Percentiles rank a stretch among this genome's conserved stretches.
phyloP scores from a whole-genome alignment of 352 stramenopile species.

The Phytophthora agathidicida region DNA sequence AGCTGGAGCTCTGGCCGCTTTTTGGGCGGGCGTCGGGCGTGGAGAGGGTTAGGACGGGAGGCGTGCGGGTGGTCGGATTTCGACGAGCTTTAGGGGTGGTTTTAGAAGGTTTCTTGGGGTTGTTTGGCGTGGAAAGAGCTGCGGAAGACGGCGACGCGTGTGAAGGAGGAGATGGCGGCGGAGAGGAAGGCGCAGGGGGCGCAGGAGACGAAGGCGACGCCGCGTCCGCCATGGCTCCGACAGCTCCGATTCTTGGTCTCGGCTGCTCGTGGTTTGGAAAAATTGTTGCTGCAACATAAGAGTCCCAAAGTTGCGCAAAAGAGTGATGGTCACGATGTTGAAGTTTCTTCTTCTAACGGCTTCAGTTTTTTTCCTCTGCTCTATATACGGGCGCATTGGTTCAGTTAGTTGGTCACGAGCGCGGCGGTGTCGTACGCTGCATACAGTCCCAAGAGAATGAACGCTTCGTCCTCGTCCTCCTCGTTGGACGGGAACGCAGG shows the following conservation, averaged over 20 bases:
- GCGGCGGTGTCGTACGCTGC: not conserved
- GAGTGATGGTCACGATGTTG: conserved; percentile 20
- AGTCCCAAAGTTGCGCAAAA: not conserved
- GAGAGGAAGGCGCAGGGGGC: conserved; percentile 33
- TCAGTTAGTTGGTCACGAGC: too few species aligned
- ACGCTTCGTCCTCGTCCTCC: conserved; percentile 4
- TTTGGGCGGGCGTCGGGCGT: conserved; percentile 9
- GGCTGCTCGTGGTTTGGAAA: conserved; percentile 1
- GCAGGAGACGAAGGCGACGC: conserved; percentile 12
- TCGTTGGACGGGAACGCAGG: conserved; percentile 7
- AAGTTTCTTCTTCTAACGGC: conserved; percentile 11
- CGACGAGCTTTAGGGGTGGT: not conserved
- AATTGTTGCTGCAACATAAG: not conserved
- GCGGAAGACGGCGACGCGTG: conserved; percentile 25
- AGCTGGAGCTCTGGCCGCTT: conserved; percentile 58
- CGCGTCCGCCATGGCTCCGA: conserved; percentile 12
- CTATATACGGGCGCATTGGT: too few species aligned
- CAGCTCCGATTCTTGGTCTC: not conserved
- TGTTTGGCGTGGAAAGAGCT: not conserved
- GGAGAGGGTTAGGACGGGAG: conserved; percentile 1
- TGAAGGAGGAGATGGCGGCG: conserved; percentile 28
- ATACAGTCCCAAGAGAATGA: not conserved
- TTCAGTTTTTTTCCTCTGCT: too few species aligned
- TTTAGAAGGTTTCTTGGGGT: conserved; percentile 17
- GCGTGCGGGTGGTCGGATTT: conserved; percentile 4